Conservation (phyloP, 805 yeast genomes). For the Teunomyces tritomae region DNA sequence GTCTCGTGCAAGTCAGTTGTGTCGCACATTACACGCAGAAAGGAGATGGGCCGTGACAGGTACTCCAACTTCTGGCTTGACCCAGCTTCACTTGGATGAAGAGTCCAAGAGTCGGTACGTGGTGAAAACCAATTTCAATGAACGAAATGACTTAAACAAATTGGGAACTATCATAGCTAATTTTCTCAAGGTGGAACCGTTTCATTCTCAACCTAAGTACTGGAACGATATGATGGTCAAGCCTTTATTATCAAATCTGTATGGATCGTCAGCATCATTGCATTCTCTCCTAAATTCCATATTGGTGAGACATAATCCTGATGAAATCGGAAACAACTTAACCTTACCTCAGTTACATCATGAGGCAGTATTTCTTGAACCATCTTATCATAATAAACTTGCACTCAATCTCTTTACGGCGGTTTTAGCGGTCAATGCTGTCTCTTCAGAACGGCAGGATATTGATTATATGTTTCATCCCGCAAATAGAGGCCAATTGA, state of each 20-base stretch:
- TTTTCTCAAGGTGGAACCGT: slow-evolving; percentile 60
- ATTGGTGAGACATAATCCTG: slow-evolving; percentile 55
- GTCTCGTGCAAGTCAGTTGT: slow-evolving; percentile 48
- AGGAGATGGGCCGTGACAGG: slow-evolving; percentile 75
- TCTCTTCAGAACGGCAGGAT: slow-evolving; percentile 66
- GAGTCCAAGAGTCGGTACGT: slow-evolving; percentile 33
- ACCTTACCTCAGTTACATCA: slow-evolving; percentile 58
- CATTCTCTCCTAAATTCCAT: slow-evolving; percentile 43
- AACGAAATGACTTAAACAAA: slow-evolving; percentile 50
- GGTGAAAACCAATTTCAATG: slow-evolving; percentile 49
- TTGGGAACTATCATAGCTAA: slow-evolving; percentile 52
- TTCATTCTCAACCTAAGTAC: slow-evolving; percentile 42
- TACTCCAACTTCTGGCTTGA: slow-evolving; percentile 71
- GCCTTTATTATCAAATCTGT: slow-evolving; percentile 43
- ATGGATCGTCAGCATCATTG: slow-evolving; percentile 43
- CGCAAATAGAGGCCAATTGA: slow-evolving; percentile 49
- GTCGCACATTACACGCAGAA: slow-evolving; percentile 51
- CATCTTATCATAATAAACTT: slow-evolving; percentile 59
- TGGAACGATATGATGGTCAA: slow-evolving; percentile 49
- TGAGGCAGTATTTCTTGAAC: slow-evolving; percentile 54
- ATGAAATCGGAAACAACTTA: slow-evolving; percentile 55
- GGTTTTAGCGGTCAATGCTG: slow-evolving; percentile 69
- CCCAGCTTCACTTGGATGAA: slow-evolving; percentile 52
- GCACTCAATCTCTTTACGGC: slow-evolving; percentile 64
- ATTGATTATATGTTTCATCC: slow-evolving; percentile 72